Evolutionary conservation across 2,329 filamentous ascomycete genomes (phyloP).

Genomic region (Diplodia mutila): DNA sequence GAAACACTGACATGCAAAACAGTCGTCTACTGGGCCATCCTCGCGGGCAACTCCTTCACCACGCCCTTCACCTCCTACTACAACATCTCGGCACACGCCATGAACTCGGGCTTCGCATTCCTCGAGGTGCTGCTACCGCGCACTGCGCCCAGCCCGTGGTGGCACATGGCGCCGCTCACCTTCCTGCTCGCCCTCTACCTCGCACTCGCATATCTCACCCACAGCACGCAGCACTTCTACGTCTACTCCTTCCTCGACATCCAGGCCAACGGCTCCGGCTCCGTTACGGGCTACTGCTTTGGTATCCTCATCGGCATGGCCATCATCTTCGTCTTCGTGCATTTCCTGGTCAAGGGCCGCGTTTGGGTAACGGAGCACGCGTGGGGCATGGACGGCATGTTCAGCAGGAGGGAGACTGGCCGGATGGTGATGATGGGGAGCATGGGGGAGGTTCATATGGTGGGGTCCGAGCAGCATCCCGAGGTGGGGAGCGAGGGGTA

Average conservation of each 20-base stretch:
- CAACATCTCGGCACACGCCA: constrained; percentile 72
- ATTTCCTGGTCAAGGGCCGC: constrained; percentile 44
- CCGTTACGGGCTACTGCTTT: constrained; percentile 68
- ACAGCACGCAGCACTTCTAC: constrained; percentile 72
- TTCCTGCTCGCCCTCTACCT: constrained; percentile 74
- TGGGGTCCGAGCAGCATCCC: neutral
- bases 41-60: constrained; percentile 40
- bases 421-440: neutral
- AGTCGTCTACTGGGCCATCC: constrained; percentile 50
- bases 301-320: constrained; percentile 46
- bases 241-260: constrained; percentile 77
- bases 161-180: constrained; percentile 70
- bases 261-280: constrained; percentile 50
- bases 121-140: constrained; percentile 73
- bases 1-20: neutral
- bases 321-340: constrained; percentile 48
- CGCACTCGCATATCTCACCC: constrained; percentile 72
- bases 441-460: neutral
- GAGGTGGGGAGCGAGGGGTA: neutral
- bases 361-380: constrained; percentile 51
- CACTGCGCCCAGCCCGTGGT: constrained; percentile 64
- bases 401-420: constrained; percentile 28
- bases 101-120: constrained; percentile 76
- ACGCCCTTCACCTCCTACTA: constrained; percentile 50
- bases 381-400: constrained; percentile 46